Evolutionary conservation across 495 filamentous ascomycete species (phyloP), one percentile per base, ranked within the genome.

Genomic region (Tuber microsphaerosporum): DNA sequence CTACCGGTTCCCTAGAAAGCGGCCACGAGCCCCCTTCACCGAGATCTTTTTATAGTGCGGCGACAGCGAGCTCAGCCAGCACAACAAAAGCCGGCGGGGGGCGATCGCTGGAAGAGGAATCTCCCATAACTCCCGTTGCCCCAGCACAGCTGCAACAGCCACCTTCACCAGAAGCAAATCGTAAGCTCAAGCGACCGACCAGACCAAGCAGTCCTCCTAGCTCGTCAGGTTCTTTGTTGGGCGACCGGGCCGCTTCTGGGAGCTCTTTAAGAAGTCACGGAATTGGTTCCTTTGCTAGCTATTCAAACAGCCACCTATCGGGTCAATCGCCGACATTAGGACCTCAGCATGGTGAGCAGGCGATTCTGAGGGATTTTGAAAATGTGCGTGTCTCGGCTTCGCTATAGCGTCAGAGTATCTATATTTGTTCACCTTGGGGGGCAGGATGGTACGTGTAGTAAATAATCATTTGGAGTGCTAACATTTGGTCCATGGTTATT

Each of bases 21-120:
- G 75, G 74, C 44, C 46, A 68, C 46, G 80, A 81, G 31, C 79
- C 80, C 31, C 80, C 80, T 44, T 81, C 80, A 16, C 80, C 80
- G 34, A 81, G 81, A 39, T 81, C 80, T 72, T 81, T 81, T 72
- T 81, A 81, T 70, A 81, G 79, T 22, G 79, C 69, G 43, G 80
- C 77, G 45, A 81, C 80, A 26, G 74, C 79, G 19, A 78, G 79
- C 65, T 81, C 80, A 69, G 71, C 72, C 22, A 77, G 79, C 51
- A 81, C 80, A 14, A 75, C 79, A 44, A 81, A 80, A 74, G 79
- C 75, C 43, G 80, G 71, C 22, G 44, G 70, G 72, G 73, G 73
- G 37, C 79, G 69, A 56, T 68, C 71, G 34, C 73, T 75, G 37
- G 75, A 74, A 34, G 73, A 75, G 39, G 39, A 71, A n/a, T n/a